These are phyloP conservation scores for Emergomyces orientalis DNA, from an alignment of 2,329 filamentous ascomycete species.

Conservation along the genomic window DNA sequence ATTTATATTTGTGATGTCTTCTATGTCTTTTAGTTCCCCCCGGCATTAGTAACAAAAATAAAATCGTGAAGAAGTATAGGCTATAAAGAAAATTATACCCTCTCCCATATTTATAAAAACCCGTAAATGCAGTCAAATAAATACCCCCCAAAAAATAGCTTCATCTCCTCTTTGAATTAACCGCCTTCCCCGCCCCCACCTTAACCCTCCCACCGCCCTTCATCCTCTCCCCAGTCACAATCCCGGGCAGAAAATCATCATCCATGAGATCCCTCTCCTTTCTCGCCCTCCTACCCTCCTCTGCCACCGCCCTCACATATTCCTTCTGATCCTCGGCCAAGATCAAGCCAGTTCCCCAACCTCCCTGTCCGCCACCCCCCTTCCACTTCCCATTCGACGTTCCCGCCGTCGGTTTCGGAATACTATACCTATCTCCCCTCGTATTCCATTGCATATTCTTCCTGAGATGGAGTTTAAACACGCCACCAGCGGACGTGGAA, in stretches of 20 bases:
- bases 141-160: background rate
- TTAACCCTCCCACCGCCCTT: slow-evolving; percentile 58
- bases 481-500: slow-evolving; percentile 69
- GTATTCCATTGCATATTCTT: slow-evolving; percentile 96
- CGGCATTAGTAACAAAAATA: background rate
- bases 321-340: slow-evolving; percentile 95
- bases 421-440: slow-evolving; percentile 80
- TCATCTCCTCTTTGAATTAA: slow-evolving; percentile 62
- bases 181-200: slow-evolving; percentile 74
- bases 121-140: slow-evolving; percentile 9
- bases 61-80: background rate
- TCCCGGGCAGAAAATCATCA: slow-evolving; percentile 78
- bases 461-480: slow-evolving; percentile 80
- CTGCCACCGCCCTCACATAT: slow-evolving; percentile 56
- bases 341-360: slow-evolving; percentile 78
- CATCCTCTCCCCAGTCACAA: slow-evolving; percentile 69
- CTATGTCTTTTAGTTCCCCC: background rate
- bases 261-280: slow-evolving; percentile 85
- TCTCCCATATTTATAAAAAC: background rate
- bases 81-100: background rate
- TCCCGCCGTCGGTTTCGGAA: slow-evolving; percentile 82
- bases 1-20: background rate
- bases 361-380: slow-evolving; percentile 67
- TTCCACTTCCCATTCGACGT: slow-evolving; percentile 65
- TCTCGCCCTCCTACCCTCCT: slow-evolving; percentile 49